phyloP scores from a whole-genome alignment of 495 filamentous ascomycete genomes.

The Xylaria longipes region DNA sequence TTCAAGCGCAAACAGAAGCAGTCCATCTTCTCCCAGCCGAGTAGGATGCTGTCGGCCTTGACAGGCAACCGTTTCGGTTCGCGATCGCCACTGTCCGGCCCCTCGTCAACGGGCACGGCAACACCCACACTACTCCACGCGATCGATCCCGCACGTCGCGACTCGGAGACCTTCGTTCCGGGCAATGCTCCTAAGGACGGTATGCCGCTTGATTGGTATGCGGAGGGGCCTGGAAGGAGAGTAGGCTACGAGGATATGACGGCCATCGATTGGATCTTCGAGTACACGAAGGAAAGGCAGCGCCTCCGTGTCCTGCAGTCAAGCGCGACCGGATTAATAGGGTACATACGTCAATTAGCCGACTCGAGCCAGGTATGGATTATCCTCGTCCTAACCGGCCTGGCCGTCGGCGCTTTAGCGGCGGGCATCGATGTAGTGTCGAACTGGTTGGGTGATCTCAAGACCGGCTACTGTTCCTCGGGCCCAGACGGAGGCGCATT shows the following conservation, averaged over 20 bases:
- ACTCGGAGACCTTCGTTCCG: conserved; percentile 6
- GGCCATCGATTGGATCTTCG: conserved; percentile 99
- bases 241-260: conserved; percentile 97
- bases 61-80: conserved; percentile 48
- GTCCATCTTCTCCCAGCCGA: conserved; percentile 49
- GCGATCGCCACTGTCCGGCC: conserved; percentile 41
- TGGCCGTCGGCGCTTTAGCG: conserved; percentile 83
- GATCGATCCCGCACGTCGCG: conserved; percentile 19
- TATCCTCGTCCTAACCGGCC: conserved; percentile 74
- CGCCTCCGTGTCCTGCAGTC: conserved; percentile 77
- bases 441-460: conserved; percentile 93
- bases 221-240: conserved; percentile 86
- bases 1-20: conserved; percentile 87
- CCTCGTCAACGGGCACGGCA: conserved; percentile 31
- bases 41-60: conserved; percentile 65
- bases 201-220: conserved; percentile 79
- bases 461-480: conserved; percentile 84
- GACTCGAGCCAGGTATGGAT: conserved; percentile 94
- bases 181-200: conserved; percentile 63
- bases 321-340: conserved; percentile 72
- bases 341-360: conserved; percentile 71
- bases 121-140: conserved; percentile 33
- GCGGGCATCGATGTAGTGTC: conserved; percentile 91
- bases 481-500: conserved; percentile 79
- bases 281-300: conserved; percentile 96